Evolutionary conservation across 192 early-diverging fungal genomes (phyloP), one percentile per base, ranked within the genome.

Genomic region (Coemansia biformis): DNA sequence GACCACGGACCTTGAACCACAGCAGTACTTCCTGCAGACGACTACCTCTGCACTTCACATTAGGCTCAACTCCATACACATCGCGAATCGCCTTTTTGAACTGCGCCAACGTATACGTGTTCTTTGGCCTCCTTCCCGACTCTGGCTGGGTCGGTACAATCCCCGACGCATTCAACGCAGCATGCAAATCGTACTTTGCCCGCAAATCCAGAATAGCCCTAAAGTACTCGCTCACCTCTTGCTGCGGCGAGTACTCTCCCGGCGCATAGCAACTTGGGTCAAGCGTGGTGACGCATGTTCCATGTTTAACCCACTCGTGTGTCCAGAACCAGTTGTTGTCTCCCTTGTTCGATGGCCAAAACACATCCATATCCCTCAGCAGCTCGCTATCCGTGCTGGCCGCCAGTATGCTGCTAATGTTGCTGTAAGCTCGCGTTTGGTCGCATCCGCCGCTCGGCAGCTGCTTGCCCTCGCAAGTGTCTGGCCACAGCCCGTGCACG

Each of bases 261-360:
- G 34, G 31, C 14, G 23, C 54, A 48, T 77, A 81, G 75, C 87
- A 89, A 4, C 24, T 16, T 15, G 83, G 85, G 14, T 72, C 68
- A 33, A 86, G 55, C 1, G 84, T 86, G 2, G 78, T 75, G 8
- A 86, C 79, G 61, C 85, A 89, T 8, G 83, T 87, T 16, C 87
- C 87, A 54, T 90, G 87, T 76, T 90, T 90, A 75, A 56, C 61
- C 83, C 83, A 90, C 43, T 90, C 87, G 55, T 90, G 87, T 6
- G 80, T 57, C 84, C 84, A 87, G 66, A 90, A 85, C 61, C 69
- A 80, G 67, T 88, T 81, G 67, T 89, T 81, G 68, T 84, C 78
- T 22, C 83, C 84, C 47, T 83, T 79, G 63, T 82, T 80, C 0
- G 79, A 82, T 38, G 79, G 66, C 86, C 86, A 90, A 52, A 79